Conservation (phyloP, 371 early-diverging fungal genomes). For the Mucor lusitanicus region DNA sequence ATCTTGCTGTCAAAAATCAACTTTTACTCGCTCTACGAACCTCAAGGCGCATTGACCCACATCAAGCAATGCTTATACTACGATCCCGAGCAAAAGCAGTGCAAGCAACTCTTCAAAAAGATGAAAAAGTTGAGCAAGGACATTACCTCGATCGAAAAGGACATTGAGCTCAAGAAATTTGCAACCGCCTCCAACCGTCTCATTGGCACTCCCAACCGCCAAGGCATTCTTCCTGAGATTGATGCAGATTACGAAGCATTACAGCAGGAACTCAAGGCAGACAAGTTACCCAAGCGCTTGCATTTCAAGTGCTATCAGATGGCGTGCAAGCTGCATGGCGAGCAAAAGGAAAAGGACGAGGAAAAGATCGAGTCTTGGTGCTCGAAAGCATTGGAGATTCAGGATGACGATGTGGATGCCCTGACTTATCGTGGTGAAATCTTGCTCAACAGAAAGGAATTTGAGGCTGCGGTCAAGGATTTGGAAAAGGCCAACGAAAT, state of each 20-base stretch:
- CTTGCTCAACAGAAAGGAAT: constrained; percentile 65
- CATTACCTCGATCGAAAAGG: constrained; percentile 27
- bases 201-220: constrained; percentile 44
- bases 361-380: constrained; percentile 49
- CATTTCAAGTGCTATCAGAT: constrained; percentile 54
- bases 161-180: constrained; percentile 58
- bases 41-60: constrained; percentile 65
- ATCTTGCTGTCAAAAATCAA: constrained; percentile 75
- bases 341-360: constrained; percentile 39
- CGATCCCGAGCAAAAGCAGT: constrained; percentile 89
- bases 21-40: constrained; percentile 70
- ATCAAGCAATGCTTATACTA: constrained; percentile 84
- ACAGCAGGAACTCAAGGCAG: constrained; percentile 32
- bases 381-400: constrained; percentile 48
- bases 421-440: constrained; percentile 71
- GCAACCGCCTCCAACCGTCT: constrained; percentile 69
- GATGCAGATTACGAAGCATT: constrained; percentile 47
- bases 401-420: constrained; percentile 72
- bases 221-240: constrained; percentile 53
- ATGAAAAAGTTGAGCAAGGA: constrained; percentile 81
- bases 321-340: constrained; percentile 63
- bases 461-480: constrained; percentile 73
- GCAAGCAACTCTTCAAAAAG: constrained; percentile 71
- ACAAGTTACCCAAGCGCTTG: constrained; percentile 54
- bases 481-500: constrained; percentile 70